Evolutionary conservation across 2,329 filamentous ascomycete genomes (phyloP).

Genomic region (Cucurbitaria berberidis): DNA sequence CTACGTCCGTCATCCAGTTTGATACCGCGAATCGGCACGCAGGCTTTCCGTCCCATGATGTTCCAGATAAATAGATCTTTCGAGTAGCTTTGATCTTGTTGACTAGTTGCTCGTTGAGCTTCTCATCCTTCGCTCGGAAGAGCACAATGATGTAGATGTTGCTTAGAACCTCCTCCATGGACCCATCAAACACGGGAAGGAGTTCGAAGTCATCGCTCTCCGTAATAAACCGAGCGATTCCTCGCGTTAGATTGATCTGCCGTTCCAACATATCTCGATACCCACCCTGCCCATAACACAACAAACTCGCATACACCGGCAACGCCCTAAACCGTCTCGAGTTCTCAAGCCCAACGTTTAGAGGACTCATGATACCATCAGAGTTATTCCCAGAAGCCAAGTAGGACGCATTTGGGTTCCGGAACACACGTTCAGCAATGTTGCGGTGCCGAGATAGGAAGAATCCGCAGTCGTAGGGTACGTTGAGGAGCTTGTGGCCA

Average conservation of each 20-base stretch:
- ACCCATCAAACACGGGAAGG: slow-evolving; percentile 58
- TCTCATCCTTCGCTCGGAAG: slow-evolving; percentile 72
- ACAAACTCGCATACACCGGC: slow-evolving; percentile 82
- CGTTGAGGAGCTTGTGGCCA: slow-evolving; percentile 90
- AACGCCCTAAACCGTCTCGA: slow-evolving; percentile 88
- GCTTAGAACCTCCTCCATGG: slow-evolving; percentile 53
- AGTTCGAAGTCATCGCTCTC: slow-evolving; percentile 69
- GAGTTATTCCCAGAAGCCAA: slow-evolving; percentile 57
- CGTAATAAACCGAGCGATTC: slow-evolving; percentile 68
- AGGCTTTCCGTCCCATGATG: slow-evolving; percentile 73
- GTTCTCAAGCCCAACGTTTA: slow-evolving; percentile 90
- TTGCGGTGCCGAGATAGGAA: slow-evolving; percentile 74
- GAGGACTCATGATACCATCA: slow-evolving; percentile 71
- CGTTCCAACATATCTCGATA: slow-evolving; percentile 72
- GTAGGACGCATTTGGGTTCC: slow-evolving; percentile 85
- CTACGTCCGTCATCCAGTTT: slow-evolving; percentile 78
- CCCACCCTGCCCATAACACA: slow-evolving; percentile 74
- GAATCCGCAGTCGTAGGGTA: slow-evolving; percentile 92
- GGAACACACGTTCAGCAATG: slow-evolving; percentile 69
- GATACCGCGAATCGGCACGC: slow-evolving; percentile 85
- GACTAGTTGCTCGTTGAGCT: slow-evolving; percentile 70
- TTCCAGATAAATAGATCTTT: slow-evolving; percentile 83
- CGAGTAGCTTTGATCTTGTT: slow-evolving; percentile 73
- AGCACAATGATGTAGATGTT: slow-evolving; percentile 74
- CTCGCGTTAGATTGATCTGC: slow-evolving; percentile 74